These are phyloP conservation scores for Annulohypoxylon stygium DNA, from an alignment of 495 filamentous ascomycete genomes.

Conservation along the genomic window DNA sequence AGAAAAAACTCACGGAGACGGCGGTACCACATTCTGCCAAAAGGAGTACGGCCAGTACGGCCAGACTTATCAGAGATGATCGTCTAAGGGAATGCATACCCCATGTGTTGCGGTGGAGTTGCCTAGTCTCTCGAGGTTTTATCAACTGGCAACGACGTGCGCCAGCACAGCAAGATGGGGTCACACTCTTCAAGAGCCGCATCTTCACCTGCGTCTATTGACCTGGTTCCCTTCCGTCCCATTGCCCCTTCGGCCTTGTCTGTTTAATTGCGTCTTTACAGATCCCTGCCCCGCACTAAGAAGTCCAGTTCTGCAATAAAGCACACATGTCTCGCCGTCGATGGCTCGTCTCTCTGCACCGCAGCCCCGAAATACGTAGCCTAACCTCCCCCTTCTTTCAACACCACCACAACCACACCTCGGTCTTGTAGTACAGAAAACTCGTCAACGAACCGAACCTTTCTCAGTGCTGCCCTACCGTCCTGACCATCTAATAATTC, in stretches of 20 bases:
- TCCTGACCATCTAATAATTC: conserved; percentile 47
- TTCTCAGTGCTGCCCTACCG: conserved; percentile 54
- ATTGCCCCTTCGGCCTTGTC: conserved; percentile 61
- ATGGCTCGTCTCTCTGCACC: conserved; percentile 62
- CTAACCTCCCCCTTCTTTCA: conserved; percentile 60
- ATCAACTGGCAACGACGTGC: conserved; percentile 85
- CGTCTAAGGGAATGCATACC: conserved; percentile 61
- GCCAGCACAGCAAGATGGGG: conserved; percentile 91
- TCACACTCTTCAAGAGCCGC: conserved; percentile 72
- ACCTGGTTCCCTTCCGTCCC: conserved; percentile 61
- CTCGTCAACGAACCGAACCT: conserved; percentile 53
- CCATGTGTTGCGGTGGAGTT: conserved; percentile 70
- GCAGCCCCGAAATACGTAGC: conserved; percentile 65
- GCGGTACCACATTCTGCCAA: conserved; percentile 59
- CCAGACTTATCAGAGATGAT: conserved; percentile 63
- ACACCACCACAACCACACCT: conserved; percentile 56
- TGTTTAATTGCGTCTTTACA: conserved; percentile 61
- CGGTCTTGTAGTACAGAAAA: conserved; percentile 59
- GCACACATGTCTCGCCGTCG: conserved; percentile 72
- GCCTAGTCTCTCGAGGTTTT: conserved; percentile 70
- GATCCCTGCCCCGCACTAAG: conserved; percentile 65
- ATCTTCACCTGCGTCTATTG: conserved; percentile 68
- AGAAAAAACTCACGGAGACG: conserved; percentile 50
- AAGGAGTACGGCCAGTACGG: conserved; percentile 52
- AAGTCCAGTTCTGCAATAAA: conserved; percentile 69